Percentiles rank a stretch among this genome's conserved stretches.
Evolutionary conservation across 352 stramenopile species (phyloP).

Genomic region (Phytophthora capsici): DNA sequence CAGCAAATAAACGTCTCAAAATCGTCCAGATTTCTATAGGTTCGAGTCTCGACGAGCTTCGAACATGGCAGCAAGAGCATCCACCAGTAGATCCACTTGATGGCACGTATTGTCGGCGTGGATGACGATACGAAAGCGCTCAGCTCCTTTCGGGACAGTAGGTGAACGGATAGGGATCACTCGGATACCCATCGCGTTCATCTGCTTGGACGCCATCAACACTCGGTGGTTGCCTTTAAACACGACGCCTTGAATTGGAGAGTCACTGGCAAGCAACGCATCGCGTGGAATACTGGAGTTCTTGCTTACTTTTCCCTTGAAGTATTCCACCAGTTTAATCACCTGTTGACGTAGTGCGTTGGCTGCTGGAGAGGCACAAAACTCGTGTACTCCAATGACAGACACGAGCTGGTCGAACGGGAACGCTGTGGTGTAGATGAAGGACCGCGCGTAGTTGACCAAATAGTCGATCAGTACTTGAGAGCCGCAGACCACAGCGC

Average conservation of each 20-base stretch:
- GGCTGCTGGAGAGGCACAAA: slow-evolving; percentile 62
- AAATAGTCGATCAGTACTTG: slow-evolving; percentile 93
- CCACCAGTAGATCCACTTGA: slow-evolving; percentile 84
- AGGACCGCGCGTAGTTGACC: slow-evolving; percentile 97
- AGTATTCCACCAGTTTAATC: slow-evolving; percentile 75
- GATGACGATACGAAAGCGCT: slow-evolving; percentile 96
- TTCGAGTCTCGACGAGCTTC: slow-evolving; percentile 32
- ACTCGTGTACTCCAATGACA: slow-evolving; percentile 91
- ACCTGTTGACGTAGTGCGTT: slow-evolving; percentile 49
- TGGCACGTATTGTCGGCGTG: slow-evolving; percentile 93
- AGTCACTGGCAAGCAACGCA: slow-evolving; percentile 71
- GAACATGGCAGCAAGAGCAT: slow-evolving; percentile 59
- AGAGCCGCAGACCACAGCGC: slow-evolving; percentile 93
- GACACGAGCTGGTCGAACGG: slow-evolving; percentile 92
- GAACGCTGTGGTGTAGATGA: slow-evolving; percentile 98
- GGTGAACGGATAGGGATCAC: slow-evolving; percentile 96
- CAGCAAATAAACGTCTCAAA: slow-evolving; percentile 29
- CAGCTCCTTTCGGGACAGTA: slow-evolving; percentile 93
- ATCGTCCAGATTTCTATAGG: slow-evolving; percentile 34
- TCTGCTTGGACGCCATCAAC: slow-evolving; percentile 69
- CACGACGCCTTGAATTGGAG: slow-evolving; percentile 95
- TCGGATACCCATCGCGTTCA: slow-evolving; percentile 82
- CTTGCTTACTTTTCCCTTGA: slow-evolving; percentile 64
- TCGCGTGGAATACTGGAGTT: slow-evolving; percentile 47
- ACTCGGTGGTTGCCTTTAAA: slow-evolving; percentile 92